Base-by-base conservation (phyloP, 441 rosid genomes). In the Bocquillonia castaneifolia region DNA sequence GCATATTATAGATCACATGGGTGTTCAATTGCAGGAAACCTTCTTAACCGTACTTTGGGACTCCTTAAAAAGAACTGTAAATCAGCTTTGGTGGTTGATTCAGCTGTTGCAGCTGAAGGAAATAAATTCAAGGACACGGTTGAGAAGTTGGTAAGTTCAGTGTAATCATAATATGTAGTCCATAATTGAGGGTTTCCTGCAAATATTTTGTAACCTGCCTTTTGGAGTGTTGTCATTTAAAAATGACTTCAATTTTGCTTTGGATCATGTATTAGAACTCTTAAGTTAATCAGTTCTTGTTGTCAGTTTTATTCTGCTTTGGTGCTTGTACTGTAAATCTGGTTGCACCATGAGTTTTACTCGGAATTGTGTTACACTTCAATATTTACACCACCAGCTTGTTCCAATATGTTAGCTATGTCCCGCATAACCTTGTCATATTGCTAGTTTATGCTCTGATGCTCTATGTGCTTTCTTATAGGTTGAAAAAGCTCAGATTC, bases 11-110 rank as follows among this genome's bases (percentile, higher is more conserved):
- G 18, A 14, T 37, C 1, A 28, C 13, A 14, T 44, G 37, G 18
- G 17, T 48, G n/a, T 9, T 25, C 42, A 14, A 68, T 65, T 74
- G 71, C 84, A 93, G 99, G 97, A 70, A 94, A 90, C 85, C 97
- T 94, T 59, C 91, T 91, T 39, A 91, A 90, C 68, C 96, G 97
- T 58, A 88, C 99, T 18, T 96, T 93, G 68, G 96, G 97, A 52
- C 96, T 93, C 73, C 96, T 93, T 60, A 83, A 75, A 79, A 89
- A 91, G 85, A 89, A 91, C 67, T 94, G 96, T 64, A 80, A 87
- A 51, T 91, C 91, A 56, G 88, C 97, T 48, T 79, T 91, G 80
- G 88, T 81, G 37, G 86, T 78, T 70, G 94, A 94, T 81, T 90
- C 99, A 20, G 72, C 79, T 40, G 36, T 74, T 68, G 99, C 96